Base-by-base conservation (phyloP, 2,329 filamentous ascomycete species). In the Sporothrix variecibatus region DNA sequence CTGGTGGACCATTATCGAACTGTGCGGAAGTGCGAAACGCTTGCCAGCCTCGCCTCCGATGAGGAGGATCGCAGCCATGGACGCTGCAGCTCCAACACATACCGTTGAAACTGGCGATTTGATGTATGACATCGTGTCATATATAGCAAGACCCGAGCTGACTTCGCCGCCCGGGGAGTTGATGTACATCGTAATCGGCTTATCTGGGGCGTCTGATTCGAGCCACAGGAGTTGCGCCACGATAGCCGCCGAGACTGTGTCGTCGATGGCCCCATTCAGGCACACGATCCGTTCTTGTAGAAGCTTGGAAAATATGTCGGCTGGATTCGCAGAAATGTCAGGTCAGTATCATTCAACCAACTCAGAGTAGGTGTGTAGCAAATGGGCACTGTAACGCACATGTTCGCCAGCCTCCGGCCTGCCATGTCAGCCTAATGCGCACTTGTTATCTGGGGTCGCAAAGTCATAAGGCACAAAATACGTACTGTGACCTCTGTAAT, bases 101-200 rank as follows among this genome's bases (percentile, higher is more conserved):
- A 99, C 96, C 0, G 96, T 99, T 60, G 93, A 95, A 0, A 99
- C 94, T 0, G 95, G 94, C 2, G 93, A 93, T 75, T 92, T 91
- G 81, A 99, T 98, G 83, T 99, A 99, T 78, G 92, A 91, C 95
- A 99, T 98, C 15, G 96, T 99, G 82, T 99, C 96, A 87, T 99
- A 99, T 80, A 99, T 98, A 34, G 96, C 95, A 75, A 93, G 87
- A 20, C 91, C 90, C 1, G 96, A 95, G 76, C 93, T 95, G 56
- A 99, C 95, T 58, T 93, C 95, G 73, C 96, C 96, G 69, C 96
- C 96, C 0, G 95, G 95, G 0, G 94, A 97, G 85, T 99, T 97
- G 82, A 99, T 99, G 83, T 99, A 99, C 82, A 99, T 93, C 71
- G 93, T 96, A 77, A 99, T 98, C 15, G 94, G 93, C 82, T 97